These are phyloP conservation scores for Talaromyces trachyspermus DNA, from an alignment of 495 filamentous ascomycete species.

Conservation along the genomic window DNA sequence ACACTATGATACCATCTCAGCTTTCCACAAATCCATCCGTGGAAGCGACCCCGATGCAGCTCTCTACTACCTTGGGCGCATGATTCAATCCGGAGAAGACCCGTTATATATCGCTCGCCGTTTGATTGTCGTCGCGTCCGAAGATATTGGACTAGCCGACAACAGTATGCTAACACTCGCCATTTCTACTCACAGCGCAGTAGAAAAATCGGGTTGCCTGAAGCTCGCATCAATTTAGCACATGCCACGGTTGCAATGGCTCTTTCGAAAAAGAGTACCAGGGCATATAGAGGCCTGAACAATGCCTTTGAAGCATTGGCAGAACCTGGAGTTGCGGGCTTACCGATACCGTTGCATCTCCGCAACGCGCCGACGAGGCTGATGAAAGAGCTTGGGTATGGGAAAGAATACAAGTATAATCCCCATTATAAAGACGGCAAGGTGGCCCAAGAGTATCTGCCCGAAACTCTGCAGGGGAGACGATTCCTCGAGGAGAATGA, in stretches of 20 bases:
- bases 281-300: conserved; percentile 75
- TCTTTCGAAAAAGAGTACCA: conserved; percentile 74
- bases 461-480: conserved; percentile 58
- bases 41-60: conserved; percentile 80
- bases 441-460: conserved; percentile 86
- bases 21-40: conserved; percentile 92
- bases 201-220: conserved; percentile 90
- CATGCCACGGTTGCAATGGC: conserved; percentile 81
- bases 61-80: conserved; percentile 88
- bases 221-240: conserved; percentile 85
- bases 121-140: conserved; percentile 84
- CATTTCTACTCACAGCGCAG: conserved; percentile 74
- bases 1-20: conserved; percentile 91
- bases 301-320: conserved; percentile 66
- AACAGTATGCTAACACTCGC: conserved; percentile 78
- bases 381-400: conserved; percentile 89
- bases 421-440: conserved; percentile 79
- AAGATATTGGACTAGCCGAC: conserved; percentile 89
- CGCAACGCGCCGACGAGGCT: conserved; percentile 84
- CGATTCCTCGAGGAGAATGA: conserved; percentile 77
- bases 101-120: conserved; percentile 85
- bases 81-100: conserved; percentile 95
- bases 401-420: conserved; percentile 93
- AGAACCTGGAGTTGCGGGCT: conserved; percentile 70
- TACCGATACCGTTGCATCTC: conserved; percentile 81